A percentile compares a stretch with the other conserved stretches of the same genome.
phyloP scores from a whole-genome alignment of 1,139 yeast genomes.

The Schwanniomyces etchellsii region DNA sequence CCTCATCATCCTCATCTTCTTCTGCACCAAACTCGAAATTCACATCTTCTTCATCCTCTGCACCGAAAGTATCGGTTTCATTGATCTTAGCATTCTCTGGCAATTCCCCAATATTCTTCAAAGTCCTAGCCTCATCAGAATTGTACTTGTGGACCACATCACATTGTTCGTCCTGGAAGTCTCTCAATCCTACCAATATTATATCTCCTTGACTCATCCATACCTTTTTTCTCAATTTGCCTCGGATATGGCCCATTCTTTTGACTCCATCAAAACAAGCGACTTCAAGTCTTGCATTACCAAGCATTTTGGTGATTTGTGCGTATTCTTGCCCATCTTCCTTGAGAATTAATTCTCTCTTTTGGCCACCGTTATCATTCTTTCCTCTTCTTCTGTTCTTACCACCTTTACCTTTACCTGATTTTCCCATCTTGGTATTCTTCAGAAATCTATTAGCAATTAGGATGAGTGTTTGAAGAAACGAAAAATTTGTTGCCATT shows the following conservation, averaged over 20 bases:
- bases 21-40: constrained; percentile 98
- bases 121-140: constrained; percentile 96
- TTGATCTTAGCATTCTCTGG: constrained; percentile 96
- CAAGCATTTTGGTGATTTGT: constrained; percentile 96
- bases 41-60: constrained; percentile 94
- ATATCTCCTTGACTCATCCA: constrained; percentile 99
- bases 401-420: constrained; percentile 57
- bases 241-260: constrained; percentile 97
- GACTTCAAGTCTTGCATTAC: constrained; percentile 96
- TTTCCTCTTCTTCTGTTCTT: constrained; percentile 98
- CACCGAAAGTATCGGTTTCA: constrained; percentile 96
- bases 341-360: constrained; percentile 86
- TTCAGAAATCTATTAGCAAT: too few relatives aligned
- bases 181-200: constrained; percentile 91
- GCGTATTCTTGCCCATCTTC: constrained; percentile 99
- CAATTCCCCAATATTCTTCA: constrained; percentile 93
- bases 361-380: constrained; percentile 86
- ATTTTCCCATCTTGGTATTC: constrained; percentile 38
- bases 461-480: background rate
- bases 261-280: constrained; percentile 89
- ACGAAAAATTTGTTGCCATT: background rate
- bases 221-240: constrained; percentile 97
- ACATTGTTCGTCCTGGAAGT: constrained; percentile 97
- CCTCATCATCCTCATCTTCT: constrained; percentile 66
- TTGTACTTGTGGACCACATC: constrained; percentile 96